A percentile compares a stretch with the other conserved stretches of the same genome.
phyloP scores from a whole-genome alignment of 2,329 filamentous ascomycete genomes.

The Ophiostoma sp. region DNA sequence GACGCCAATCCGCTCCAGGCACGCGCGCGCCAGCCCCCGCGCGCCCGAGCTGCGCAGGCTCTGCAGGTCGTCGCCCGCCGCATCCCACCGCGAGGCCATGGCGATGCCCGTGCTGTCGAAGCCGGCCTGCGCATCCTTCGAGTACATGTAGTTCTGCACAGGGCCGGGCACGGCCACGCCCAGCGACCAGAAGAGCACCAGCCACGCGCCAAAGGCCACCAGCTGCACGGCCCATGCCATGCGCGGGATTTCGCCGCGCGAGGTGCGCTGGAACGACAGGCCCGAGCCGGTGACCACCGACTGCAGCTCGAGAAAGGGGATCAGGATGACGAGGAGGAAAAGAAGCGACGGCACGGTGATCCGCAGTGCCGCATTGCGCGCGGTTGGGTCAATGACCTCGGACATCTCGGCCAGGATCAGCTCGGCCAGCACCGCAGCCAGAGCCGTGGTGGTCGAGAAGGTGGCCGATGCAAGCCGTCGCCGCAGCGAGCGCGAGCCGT shows the following conservation, averaged over 20 bases:
- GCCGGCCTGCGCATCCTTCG: conserved; percentile 29
- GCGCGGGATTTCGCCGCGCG: conserved; percentile 52
- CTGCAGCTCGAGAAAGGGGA: conserved; percentile 74
- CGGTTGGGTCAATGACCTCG: conserved; percentile 63
- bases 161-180: conserved; percentile 51
- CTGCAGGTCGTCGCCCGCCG: conserved; percentile 14
- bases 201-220: conserved; percentile 60
- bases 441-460: conserved; percentile 70
- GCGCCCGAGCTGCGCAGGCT: conserved; percentile 16
- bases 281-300: conserved; percentile 54
- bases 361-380: conserved; percentile 62
- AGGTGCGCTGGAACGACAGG: conserved; percentile 56
- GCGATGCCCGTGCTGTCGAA: conserved; percentile 35
- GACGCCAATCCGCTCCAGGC: conserved; percentile 67
- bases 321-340: conserved; percentile 65
- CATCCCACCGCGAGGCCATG: conserved; percentile 29
- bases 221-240: conserved; percentile 61
- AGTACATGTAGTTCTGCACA: conserved; percentile 29
- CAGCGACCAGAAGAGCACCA: conserved; percentile 71
- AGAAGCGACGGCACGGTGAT: conserved; percentile 66
- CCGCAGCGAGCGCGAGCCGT: conserved; percentile 48
- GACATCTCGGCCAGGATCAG: conserved; percentile 80
- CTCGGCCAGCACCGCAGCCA: conserved; percentile 72
- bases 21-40: conserved; percentile 45
- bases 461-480: conserved; percentile 55